Base-by-base conservation (phyloP, 1,139 yeast genomes). In the Lodderomyces parapsilosis region DNA sequence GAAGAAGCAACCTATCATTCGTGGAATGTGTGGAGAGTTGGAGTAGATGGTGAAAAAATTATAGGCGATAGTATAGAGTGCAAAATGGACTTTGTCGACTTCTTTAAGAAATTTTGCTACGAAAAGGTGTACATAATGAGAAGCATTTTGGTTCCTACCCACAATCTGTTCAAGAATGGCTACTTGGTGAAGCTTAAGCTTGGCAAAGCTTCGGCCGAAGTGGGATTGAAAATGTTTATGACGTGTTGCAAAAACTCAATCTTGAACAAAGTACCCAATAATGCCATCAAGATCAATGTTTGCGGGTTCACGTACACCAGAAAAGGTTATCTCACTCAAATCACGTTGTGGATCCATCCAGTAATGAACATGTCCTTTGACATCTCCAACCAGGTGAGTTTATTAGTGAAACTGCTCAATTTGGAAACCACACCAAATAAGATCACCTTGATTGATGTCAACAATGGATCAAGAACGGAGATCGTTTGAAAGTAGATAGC, bases 261-360 rank as follows among this genome's bases (percentile, higher is more conserved):
- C 14, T 40, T 47, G 22, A 38, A 39, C 13, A 41, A 30, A 9
- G 33, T 41, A 10, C 47, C 49, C 4, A 33, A 39, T 22, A 42
- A 38, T 15, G 42, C 25, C 6, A 32, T 44, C 6, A 40, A 41
- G 23, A 47, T 49, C 27, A 48, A 42, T 10, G 38, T 49, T 2
- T 48, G 48, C 40, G 52, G 50, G 4, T 14, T 45, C 32, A 34
- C 45, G 8, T 43, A 40, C 33, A 33, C 36, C 6, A 14, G 24
- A 14, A 41, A 39, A 15, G 13, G 17, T 8, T 18, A 38, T 13
- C 19, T 36, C 6, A 38, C 41, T 9, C 49, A 47, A 40, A 31
- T 49, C 2, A 39, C 39, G 7, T 24, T 48, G 7, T 49, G 52
- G 52, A 46, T 49, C 24, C 50, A 49, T 31, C 52, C 52, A 13